A percentile compares a stretch with the other conserved stretches of the same genome.
phyloP scores from a whole-genome alignment of 176 grass and related monocot species.

The Carex kokanica region DNA sequence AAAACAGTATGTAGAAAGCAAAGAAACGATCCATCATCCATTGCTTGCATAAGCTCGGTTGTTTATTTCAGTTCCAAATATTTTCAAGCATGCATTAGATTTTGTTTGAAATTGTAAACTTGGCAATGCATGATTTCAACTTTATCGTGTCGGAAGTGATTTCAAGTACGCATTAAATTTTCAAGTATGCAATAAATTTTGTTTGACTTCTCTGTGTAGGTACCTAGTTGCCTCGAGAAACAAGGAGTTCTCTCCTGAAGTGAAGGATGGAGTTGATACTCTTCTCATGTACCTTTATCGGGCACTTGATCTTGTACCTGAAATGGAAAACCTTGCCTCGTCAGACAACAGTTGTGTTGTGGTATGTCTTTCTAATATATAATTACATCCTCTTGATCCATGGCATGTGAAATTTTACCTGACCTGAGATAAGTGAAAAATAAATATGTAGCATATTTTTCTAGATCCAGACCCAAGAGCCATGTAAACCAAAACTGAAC shows the following conservation, averaged over 20 bases:
- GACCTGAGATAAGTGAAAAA: background rate
- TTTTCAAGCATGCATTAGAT: background rate
- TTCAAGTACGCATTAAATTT: background rate
- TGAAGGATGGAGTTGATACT: conserved; percentile 96
- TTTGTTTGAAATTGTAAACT: background rate
- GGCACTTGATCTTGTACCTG: conserved; percentile 84
- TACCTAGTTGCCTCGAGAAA: conserved; percentile 55
- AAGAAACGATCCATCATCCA: background rate
- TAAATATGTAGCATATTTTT: background rate
- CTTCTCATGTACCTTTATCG: conserved; percentile 99
- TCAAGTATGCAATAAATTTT: background rate
- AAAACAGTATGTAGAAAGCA: background rate
- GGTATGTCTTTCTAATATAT: conserved; percentile 49
- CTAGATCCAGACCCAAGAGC: background rate
- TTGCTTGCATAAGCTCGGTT: background rate
- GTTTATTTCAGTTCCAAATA: conserved; percentile 1
- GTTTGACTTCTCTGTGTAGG: conserved; percentile 47
- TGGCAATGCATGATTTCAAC: conserved; percentile 6
- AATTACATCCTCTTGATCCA: conserved; percentile 1
- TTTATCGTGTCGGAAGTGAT: background rate
- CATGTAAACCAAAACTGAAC: background rate
- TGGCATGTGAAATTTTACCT: background rate
- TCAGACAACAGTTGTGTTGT: conserved; percentile 83
- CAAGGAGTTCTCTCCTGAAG: conserved; percentile 53
- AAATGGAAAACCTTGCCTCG: conserved; percentile 97